Evolutionary conservation across 768 basidiomycete species (phyloP).

Genomic region (Suillus fuscotomentosus): DNA sequence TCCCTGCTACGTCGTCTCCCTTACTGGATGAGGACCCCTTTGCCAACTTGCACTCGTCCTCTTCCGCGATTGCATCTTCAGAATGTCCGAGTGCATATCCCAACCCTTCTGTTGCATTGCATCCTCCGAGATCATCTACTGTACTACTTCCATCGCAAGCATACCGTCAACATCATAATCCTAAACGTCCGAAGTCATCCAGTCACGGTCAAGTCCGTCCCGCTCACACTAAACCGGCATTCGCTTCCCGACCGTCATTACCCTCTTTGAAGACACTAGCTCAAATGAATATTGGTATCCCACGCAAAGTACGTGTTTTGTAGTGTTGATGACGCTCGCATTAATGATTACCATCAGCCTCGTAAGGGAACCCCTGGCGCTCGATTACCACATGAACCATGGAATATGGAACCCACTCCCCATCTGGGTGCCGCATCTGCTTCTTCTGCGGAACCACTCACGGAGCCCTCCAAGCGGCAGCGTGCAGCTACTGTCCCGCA

Average conservation of each 20-base stretch:
- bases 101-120: conserved; percentile 10
- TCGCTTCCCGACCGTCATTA: conserved; percentile 39
- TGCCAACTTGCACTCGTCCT: conserved; percentile 48
- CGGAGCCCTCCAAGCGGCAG: conserved; percentile 5
- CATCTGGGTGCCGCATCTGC: background rate
- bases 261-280: conserved; percentile 41
- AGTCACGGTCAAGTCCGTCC: conserved; percentile 35
- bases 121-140: conserved; percentile 8
- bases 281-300: conserved; percentile 32
- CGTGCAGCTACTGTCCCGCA: background rate
- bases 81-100: conserved; percentile 4
- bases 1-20: conserved; percentile 8
- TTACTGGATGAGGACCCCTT: conserved; percentile 76
- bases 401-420: conserved; percentile 30
- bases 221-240: conserved; percentile 42
- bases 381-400: conserved; percentile 42
- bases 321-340: conserved; percentile 1
- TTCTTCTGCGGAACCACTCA: conserved; percentile 8
- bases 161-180: conserved; percentile 10
- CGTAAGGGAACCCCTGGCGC: conserved; percentile 43
- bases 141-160: conserved; percentile 15
- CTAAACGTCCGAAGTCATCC: conserved; percentile 32
- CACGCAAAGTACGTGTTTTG: conserved; percentile 35
- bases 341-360: conserved; percentile 23
- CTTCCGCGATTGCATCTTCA: conserved; percentile 10